Percentiles rank a stretch among this genome's conserved stretches.
Conservation (phyloP, 164 flowering plant genomes). For the Nymphaea colorata region DNA sequence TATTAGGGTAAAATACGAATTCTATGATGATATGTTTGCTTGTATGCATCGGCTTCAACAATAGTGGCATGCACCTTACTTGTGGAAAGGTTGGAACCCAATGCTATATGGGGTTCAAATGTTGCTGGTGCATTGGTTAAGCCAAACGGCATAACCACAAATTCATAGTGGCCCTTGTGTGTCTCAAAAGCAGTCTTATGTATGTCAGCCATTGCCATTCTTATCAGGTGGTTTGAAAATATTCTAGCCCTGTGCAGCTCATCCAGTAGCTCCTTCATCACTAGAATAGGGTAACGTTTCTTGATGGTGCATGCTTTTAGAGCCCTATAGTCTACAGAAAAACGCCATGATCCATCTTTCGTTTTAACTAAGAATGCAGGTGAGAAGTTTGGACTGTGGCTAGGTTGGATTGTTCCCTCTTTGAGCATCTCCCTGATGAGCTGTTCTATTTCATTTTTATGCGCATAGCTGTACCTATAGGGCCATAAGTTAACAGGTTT, state of each 20-base stretch:
- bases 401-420: not conserved
- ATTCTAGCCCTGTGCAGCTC: not conserved
- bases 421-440: not conserved
- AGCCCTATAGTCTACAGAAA: not conserved
- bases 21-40: no score
- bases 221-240: conserved; percentile 1
- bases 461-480: no score
- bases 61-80: no score
- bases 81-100: no score
- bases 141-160: conserved; percentile 3
- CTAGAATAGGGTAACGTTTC: not conserved
- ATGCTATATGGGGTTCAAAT: not conserved
- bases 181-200: not conserved
- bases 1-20: no score
- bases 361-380: no score
- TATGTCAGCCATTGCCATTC: not conserved
- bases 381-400: no score
- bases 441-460: no score
- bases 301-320: not conserved
- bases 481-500: no score
- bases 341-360: not conserved
- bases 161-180: conserved; percentile 6
- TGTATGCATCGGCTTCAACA: no score
- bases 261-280: not conserved
- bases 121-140: conserved; percentile 3